Conservation (phyloP, 202 grass and related monocot species). For the Panicum hallii region DNA sequence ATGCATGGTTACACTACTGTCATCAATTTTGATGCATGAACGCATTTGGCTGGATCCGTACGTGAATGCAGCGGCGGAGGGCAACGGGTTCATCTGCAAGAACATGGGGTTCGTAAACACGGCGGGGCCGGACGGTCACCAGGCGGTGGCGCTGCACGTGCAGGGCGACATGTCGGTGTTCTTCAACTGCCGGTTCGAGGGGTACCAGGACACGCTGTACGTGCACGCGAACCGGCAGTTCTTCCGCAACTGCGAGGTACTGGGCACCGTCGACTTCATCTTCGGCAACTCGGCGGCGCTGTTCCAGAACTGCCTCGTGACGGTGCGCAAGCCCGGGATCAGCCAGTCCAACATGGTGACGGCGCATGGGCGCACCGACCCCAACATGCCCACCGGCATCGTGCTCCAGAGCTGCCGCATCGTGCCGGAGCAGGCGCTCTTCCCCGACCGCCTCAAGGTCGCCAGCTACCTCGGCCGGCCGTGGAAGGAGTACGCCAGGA, state of each 20-base stretch:
- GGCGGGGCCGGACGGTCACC: conserved; percentile 54
- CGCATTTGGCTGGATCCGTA: too few relatives aligned
- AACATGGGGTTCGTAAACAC: conserved; percentile 78
- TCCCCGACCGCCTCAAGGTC: conserved; percentile 20
- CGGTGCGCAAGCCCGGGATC: conserved; percentile 51
- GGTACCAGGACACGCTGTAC: conserved; percentile 79
- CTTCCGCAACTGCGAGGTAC: conserved; percentile 73
- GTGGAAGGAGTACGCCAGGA: conserved; percentile 62
- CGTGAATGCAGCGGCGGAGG: conserved; percentile 55
- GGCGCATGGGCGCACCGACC: conserved; percentile 69
- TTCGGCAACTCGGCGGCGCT: conserved; percentile 79
- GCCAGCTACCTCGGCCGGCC: conserved; percentile 76
- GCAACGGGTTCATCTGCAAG: conserved; percentile 67
- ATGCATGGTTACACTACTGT: too few relatives aligned
- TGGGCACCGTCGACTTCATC: conserved; percentile 83
- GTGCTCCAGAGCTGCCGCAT: conserved; percentile 76
- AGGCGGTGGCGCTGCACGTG: conserved; percentile 77
- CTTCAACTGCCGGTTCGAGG: conserved; percentile 76
- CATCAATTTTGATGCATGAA: too few relatives aligned
- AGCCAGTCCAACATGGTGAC: conserved; percentile 75
- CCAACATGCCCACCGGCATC: conserved; percentile 58
- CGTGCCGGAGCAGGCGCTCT: conserved; percentile 60
- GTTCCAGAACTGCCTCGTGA: conserved; percentile 83
- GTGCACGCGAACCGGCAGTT: conserved; percentile 62
- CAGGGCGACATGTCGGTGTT: conserved; percentile 61